Evolutionary conservation across 805 yeast genomes (phyloP), one percentile per base, ranked within the genome.

Genomic region (Candida maris): DNA sequence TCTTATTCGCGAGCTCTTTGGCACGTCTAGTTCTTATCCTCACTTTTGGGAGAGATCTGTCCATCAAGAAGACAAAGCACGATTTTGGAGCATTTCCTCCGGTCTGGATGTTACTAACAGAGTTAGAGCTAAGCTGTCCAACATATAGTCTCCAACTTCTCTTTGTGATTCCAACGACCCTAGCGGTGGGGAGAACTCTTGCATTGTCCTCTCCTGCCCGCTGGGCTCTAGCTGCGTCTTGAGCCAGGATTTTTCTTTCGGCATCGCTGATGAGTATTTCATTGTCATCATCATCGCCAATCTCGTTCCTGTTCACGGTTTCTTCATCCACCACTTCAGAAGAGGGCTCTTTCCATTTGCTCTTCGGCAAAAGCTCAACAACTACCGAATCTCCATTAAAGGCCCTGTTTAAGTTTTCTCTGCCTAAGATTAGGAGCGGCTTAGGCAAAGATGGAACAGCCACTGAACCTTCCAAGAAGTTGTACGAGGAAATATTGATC

Each of bases 61-160:
- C 97, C 93, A 93, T 81, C 41, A 94, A 73, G 32, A 84, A 70
- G 16, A 93, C 94, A 51, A 93, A 81, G 37, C 93, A 91, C 30
- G 77, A 75, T 53, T 82, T 81, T 14, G 85, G 72, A 6, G 94
- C 77, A 46, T 82, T 79, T 12, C 85, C 75, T 13, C 62, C 56
- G 34, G 69, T 67, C 32, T 70, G 72, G 35, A 75, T 77, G 4
- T 57, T 59, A 15, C 68, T 60, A 1, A 84, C 82, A 2, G 95
- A 81, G 24, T 79, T 72, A 28, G 87, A 82, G 2, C 91, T 81
- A 44, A 93, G 71, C 59, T 89, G 96, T 10, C 98, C 98, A 25
- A 93, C 98, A 55, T 89, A 93, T 47, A 81, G 79, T 59, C 98
- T 76, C 98, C 98, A 93, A 43, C 91, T 85, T 62, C 99, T 75